Base-by-base conservation (phyloP, 768 basidiomycete genomes). In the Hygrophorus russula region DNA sequence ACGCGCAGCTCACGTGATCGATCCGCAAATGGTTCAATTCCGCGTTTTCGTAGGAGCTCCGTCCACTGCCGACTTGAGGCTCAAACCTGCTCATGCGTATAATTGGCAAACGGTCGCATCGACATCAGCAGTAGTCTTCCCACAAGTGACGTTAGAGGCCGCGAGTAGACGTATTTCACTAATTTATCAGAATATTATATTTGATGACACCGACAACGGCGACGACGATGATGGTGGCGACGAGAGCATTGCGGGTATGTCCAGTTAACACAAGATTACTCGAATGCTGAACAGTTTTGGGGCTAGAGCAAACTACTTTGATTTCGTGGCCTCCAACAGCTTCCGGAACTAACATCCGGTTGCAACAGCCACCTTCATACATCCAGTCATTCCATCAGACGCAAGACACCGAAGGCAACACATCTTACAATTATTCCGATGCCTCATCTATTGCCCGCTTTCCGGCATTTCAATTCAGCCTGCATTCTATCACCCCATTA, bases 121-220 rank as follows among this genome's bases (percentile, higher is more conserved):
- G 4, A 42, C 46, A 2, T 20, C 48, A 6, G 39, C 3, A 39
- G 20, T 19, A 40, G 29, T 37, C 18, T 62, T 76, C n/a, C 74
- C 71, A 4, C 63, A 68, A 9, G 70, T 71, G 14, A 79, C 77
- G 0, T 55, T 84, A 33, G 78, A 81, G 49, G 79, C 72, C 3
- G 82, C 80, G 6, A 82, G 73, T 54, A 66, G 67, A n/a, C 67
- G 80, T 31, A 78, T 89, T 35, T 87, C 85, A 0, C 45, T 73
- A 40, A 58, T 85, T 17, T 88, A 88, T 52, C 66, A 78, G 53
- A 82, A 83, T 43, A 67, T 78, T 20, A 81, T 84, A n/a, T 86
- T 86, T 48, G 62, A 70, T 35, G 70, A 75, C 12, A 47, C 54
- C 12, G 58, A 61, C 2, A 67, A 64, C 5, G 67, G 4, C 27